phyloP scores from a whole-genome alignment of 106 monocot species.

The Dendrobium catenatum region DNA sequence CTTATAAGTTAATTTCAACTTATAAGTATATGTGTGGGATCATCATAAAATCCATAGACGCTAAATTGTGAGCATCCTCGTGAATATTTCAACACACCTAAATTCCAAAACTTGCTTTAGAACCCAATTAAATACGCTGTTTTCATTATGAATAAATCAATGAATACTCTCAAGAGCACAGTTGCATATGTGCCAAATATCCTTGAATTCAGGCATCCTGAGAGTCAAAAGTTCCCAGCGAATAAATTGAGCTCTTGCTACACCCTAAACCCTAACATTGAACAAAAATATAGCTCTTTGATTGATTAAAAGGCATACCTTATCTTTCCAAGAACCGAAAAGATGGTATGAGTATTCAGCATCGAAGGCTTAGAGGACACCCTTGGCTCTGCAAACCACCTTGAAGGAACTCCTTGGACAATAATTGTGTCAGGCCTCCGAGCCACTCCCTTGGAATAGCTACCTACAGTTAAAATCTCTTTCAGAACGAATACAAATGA shows the following conservation, averaged over 20 bases:
- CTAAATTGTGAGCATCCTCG: too few species aligned
- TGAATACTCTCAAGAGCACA: background rate
- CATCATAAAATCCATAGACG: too few species aligned
- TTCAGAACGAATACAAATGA: background rate
- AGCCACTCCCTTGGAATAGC: slow-evolving; percentile 22
- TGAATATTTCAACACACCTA: background rate
- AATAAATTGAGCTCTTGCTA: background rate
- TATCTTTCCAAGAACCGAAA: slow-evolving; percentile 77
- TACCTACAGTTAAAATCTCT: slow-evolving; percentile 18
- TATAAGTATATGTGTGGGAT: too few species aligned
- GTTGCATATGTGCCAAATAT: too few species aligned
- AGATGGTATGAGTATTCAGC: slow-evolving; percentile 85
- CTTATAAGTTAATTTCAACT: too few species aligned
- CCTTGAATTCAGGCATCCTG: background rate
- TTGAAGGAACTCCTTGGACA: slow-evolving; percentile 67
- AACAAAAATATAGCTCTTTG: background rate
- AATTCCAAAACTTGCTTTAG: background rate
- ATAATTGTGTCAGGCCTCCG: slow-evolving; percentile 65
- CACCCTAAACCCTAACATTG: background rate
- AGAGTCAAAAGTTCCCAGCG: background rate
- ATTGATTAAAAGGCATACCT: slow-evolving; percentile 33
- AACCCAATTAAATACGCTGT: background rate
- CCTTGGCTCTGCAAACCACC: slow-evolving; percentile 93
- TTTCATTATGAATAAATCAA: background rate
- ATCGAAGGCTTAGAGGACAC: slow-evolving; percentile 89